Conservation (phyloP, 345 rosid species). For the Aegle marmelos region DNA sequence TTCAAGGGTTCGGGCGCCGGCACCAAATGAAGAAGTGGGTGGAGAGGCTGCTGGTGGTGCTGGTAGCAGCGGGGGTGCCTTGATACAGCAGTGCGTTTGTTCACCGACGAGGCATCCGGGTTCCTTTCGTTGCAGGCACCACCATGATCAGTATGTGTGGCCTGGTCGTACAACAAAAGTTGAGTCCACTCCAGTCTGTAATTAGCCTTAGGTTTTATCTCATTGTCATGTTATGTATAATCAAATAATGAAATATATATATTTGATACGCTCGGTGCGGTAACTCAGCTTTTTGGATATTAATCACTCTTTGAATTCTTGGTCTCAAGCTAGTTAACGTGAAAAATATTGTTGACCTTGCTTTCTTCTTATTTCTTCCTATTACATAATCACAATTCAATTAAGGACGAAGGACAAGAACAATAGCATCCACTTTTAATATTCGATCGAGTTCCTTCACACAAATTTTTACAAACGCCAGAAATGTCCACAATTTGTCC, state of each 20-base stretch:
- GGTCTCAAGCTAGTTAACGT: neutral
- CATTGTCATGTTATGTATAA: neutral
- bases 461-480: too few relatives aligned
- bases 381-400: too few relatives aligned
- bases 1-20: neutral
- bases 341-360: neutral
- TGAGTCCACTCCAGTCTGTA: neutral
- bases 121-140: slow-evolving; percentile 77
- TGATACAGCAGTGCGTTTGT: slow-evolving; percentile 51
- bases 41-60: slow-evolving; percentile 22
- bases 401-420: too few relatives aligned
- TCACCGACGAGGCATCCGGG: slow-evolving; percentile 79
- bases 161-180: slow-evolving; percentile 13
- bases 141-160: slow-evolving; percentile 56
- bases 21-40: slow-evolving; percentile 14
- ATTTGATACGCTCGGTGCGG: neutral
- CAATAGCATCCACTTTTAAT: too few relatives aligned
- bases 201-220: neutral
- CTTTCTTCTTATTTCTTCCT: too few relatives aligned
- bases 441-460: too few relatives aligned
- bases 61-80: slow-evolving; percentile 22
- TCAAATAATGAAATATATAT: too few relatives aligned
- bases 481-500: neutral
- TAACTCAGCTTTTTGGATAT: neutral
- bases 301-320: neutral